Base-by-base conservation (phyloP, 371 early-diverging fungal genomes). In the Phascolomyces articulosus region DNA sequence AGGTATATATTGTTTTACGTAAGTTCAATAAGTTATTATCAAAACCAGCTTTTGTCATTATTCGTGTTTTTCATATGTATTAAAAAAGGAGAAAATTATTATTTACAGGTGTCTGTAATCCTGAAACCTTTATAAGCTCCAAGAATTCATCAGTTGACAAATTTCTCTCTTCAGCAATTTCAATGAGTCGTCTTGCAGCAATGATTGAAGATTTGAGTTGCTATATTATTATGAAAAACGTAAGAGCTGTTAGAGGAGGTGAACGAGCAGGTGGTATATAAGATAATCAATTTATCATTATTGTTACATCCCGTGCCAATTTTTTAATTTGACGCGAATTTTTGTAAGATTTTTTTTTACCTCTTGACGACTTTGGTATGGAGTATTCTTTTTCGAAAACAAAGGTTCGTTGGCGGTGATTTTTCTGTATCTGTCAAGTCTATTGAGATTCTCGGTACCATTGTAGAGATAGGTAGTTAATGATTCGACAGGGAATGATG, bases 321-420 rank as follows among this genome's bases (percentile, higher is more conserved):
- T n/a, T n/a, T n/a, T n/a, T n/a, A n/a, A n/a, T n/a, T 41, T 26
- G n/a, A n/a, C n/a, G n/a, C n/a, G n/a, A n/a, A n/a, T n/a, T n/a
- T n/a, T 4, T 44, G 44, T 13, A 7, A 4, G 8, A 4, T 8
- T 4, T 31, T 29, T 18, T 9, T 8, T 60, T 71, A 79, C 83
- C 62, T 83, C 73, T 65, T 74, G 67, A 24, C 83, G 62, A 44
- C 71, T 73, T 65, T 72, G 65, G 55, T 77, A 83, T 16, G 66
- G 64, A 38, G 71, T 64, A 0, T 58, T 59, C 8, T 71, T 65
- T 40, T 73, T 74, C 57, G 70, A 67, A 26, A 84, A 77, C 40
- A 79, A 55, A 9, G 87, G 84, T 41, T 87, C 87, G 18, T 75
- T 74, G 9, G 72, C 74, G 16, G 80, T 58, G 34, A 84, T 11